Evolutionary conservation across 2,329 filamentous ascomycete genomes (phyloP).

Genomic region (Neospermospora avenae): DNA sequence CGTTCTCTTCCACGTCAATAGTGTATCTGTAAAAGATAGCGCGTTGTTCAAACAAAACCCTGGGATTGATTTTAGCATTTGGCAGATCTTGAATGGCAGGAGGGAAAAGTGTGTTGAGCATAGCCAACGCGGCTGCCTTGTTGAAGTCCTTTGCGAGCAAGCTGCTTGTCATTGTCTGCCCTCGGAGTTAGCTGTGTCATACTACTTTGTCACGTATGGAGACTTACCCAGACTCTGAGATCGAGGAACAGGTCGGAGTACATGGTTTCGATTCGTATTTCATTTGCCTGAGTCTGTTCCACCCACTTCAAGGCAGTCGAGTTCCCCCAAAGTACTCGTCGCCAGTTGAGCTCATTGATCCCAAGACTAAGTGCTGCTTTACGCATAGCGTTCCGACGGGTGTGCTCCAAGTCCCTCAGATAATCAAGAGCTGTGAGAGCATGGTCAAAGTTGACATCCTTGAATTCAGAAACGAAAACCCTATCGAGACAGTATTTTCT

Average conservation of each 20-base stretch:
- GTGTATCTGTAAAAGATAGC: constrained; percentile 26
- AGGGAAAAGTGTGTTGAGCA: constrained; percentile 34
- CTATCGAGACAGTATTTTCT: constrained; percentile 20
- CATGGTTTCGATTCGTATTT: constrained; percentile 19
- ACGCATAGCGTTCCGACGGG: constrained; percentile 19
- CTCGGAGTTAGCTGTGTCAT: constrained; percentile 4
- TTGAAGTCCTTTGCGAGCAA: constrained; percentile 24
- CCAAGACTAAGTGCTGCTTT: constrained; percentile 24
- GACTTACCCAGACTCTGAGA: constrained; percentile 31
- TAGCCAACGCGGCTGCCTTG: constrained; percentile 18
- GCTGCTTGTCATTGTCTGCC: constrained; percentile 2
- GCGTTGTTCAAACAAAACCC: constrained; percentile 24
- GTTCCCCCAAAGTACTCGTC: constrained; percentile 19
- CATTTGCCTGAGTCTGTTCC: constrained; percentile 22
- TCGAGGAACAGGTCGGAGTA: constrained; percentile 28
- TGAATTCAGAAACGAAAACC: constrained; percentile 20
- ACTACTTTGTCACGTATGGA: background rate
- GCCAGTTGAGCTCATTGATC: constrained; percentile 27
- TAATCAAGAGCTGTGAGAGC: constrained; percentile 30
- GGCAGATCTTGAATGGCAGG: constrained; percentile 26
- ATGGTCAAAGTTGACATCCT: constrained; percentile 24
- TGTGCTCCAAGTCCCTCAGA: constrained; percentile 28
- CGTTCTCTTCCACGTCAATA: constrained; percentile 17
- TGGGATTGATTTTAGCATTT: constrained; percentile 20
- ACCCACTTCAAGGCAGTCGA: constrained; percentile 26